Evolutionary conservation across 257 asterid species (phyloP).

Genomic region (Solanum lycopersicoides): DNA sequence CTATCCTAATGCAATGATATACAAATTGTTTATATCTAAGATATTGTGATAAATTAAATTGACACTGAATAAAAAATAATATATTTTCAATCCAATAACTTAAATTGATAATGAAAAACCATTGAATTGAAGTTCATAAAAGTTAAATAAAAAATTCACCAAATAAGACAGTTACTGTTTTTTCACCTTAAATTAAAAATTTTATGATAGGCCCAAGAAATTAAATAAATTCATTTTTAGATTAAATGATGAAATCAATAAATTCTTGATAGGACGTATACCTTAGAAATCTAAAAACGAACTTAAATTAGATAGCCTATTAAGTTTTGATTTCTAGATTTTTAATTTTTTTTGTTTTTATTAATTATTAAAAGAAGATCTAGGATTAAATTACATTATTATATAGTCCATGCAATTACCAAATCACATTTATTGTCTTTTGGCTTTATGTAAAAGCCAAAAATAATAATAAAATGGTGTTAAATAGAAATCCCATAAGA

Average conservation of each 20-base stretch:
- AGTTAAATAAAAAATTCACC: background rate
- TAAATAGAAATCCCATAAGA: background rate
- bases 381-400: background rate
- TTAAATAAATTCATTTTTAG: too few species aligned
- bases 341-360: background rate
- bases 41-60: too few species aligned
- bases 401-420: background rate
- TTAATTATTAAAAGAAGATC: background rate
- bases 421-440: background rate
- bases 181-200: background rate
- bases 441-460: background rate
- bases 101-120: background rate
- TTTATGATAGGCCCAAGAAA: background rate
- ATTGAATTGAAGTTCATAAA: background rate
- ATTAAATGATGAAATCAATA: background rate
- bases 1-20: too few species aligned
- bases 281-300: background rate
- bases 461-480: background rate
- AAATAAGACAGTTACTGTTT: rapidly evolving
- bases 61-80: background rate
- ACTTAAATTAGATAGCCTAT: background rate
- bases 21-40: too few species aligned
- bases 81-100: background rate
- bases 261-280: background rate
- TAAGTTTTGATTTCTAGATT: background rate